These are phyloP conservation scores for Paragyromitra xinjiangensis DNA, from an alignment of 495 filamentous ascomycete genomes.

Conservation along the genomic window DNA sequence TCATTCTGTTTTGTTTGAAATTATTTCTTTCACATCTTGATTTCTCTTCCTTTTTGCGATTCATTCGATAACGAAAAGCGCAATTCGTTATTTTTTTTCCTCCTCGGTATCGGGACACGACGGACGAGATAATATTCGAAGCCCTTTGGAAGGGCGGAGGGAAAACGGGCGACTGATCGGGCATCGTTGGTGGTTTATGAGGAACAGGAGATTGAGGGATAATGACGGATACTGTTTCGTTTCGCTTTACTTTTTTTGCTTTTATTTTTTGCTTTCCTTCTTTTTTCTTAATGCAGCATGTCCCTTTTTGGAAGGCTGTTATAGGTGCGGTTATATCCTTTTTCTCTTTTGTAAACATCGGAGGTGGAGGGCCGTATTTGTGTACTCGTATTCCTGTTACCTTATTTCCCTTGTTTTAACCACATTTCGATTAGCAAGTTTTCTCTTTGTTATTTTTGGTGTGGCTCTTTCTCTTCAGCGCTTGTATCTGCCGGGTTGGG, in stretches of 20 bases:
- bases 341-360: constrained; percentile 45
- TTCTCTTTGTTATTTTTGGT: constrained; percentile 37
- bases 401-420: constrained; percentile 30
- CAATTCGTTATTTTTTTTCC: constrained; percentile 39
- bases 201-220: constrained; percentile 41
- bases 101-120: constrained; percentile 20
- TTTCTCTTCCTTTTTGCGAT: constrained; percentile 23
- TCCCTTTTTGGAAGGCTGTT: constrained; percentile 46
- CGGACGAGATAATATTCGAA: constrained; percentile 32
- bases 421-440: constrained; percentile 36
- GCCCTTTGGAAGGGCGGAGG: constrained; percentile 13
- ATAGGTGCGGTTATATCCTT: constrained; percentile 42
- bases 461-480: constrained; percentile 39
- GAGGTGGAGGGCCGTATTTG: constrained; percentile 38
- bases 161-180: constrained; percentile 44
- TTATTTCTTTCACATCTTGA: constrained; percentile 21
- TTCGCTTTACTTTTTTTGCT: constrained; percentile 26
- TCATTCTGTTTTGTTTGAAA: constrained; percentile 7
- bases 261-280: constrained; percentile 23
- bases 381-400: constrained; percentile 48
- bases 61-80: constrained; percentile 38
- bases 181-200: constrained; percentile 47
- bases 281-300: constrained; percentile 48
- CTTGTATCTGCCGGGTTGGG: constrained; percentile 30
- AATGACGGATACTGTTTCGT: constrained; percentile 27